Evolutionary conservation across 768 basidiomycete species (phyloP).

Genomic region (Gymnopilus dilepis): DNA sequence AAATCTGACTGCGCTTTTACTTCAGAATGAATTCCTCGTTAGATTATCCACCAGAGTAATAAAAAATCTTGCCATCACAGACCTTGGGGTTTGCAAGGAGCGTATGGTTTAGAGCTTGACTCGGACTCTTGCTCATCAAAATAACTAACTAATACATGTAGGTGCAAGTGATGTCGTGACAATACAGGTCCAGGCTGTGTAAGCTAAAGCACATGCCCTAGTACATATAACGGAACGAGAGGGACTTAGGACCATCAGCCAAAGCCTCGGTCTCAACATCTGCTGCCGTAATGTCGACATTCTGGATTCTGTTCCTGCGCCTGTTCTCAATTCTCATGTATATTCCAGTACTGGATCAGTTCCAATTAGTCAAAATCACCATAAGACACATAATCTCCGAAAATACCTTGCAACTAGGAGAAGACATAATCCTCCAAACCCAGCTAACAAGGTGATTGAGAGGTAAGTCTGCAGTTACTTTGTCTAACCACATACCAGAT

Average conservation of each 20-base stretch:
- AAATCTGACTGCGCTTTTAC: slow-evolving; percentile 33
- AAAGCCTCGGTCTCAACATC: slow-evolving; percentile 52
- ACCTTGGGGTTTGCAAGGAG: neutral
- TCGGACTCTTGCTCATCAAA: slow-evolving; percentile 8
- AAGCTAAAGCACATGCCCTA: slow-evolving; percentile 23
- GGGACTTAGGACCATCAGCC: slow-evolving; percentile 45
- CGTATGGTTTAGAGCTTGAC: slow-evolving; percentile 23
- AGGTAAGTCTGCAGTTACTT: neutral
- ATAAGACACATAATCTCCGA: neutral
- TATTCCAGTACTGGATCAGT: slow-evolving; percentile 39
- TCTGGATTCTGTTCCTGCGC: slow-evolving; percentile 46
- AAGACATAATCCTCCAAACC: slow-evolving; percentile 52
- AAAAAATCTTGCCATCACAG: slow-evolving; percentile 27
- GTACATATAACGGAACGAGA: slow-evolving; percentile 55
- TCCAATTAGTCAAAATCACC: neutral
- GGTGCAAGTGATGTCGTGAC: slow-evolving; percentile 2
- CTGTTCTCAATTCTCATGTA: slow-evolving; percentile 58
- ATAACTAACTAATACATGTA: slow-evolving; percentile 19
- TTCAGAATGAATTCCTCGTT: slow-evolving; percentile 42
- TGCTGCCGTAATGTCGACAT: slow-evolving; percentile 43
- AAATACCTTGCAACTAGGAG: slow-evolving; percentile 44
- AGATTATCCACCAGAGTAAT: slow-evolving; percentile 39
- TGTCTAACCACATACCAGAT: slow-evolving; percentile 39
- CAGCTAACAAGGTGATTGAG: slow-evolving; percentile 36
- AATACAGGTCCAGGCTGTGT: neutral